Conservation (phyloP, 2,329 filamentous ascomycete genomes). For the Aspergillus carbonarius region DNA sequence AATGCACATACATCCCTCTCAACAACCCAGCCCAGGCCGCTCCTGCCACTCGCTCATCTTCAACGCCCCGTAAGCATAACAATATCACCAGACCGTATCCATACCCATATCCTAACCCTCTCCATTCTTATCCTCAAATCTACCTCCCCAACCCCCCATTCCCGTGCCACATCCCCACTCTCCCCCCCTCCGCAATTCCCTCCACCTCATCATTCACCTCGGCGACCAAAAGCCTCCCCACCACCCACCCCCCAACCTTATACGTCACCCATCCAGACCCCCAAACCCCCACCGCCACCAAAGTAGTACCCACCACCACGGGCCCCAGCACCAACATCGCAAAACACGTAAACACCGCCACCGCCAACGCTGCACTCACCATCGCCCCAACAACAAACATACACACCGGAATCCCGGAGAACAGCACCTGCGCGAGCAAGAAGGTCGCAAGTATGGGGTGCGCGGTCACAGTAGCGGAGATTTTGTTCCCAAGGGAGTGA, state of each 20-base stretch:
- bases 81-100: background rate
- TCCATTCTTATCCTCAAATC: conserved; percentile 19
- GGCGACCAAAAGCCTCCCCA: conserved; percentile 7
- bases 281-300: conserved; percentile 65
- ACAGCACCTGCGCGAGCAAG: conserved; percentile 61
- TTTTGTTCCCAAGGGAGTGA: conserved; percentile 61
- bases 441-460: conserved; percentile 72
- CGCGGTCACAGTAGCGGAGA: conserved; percentile 58
- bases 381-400: conserved; percentile 66
- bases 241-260: conserved; percentile 24
- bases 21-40: no score
- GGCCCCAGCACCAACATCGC: conserved; percentile 68
- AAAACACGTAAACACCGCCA: conserved; percentile 56
- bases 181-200: conserved; percentile 64
- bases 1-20: background rate
- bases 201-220: conserved; percentile 62
- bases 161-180: conserved; percentile 19
- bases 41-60: background rate
- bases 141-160: conserved; percentile 62
- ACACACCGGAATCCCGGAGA: conserved; percentile 66
- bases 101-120: conserved; percentile 15
- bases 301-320: conserved; percentile 64
- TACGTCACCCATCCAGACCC: conserved; percentile 64
- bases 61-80: background rate
- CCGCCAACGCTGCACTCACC: conserved; percentile 61